These are phyloP conservation scores for Aaosphaeria arxii DNA, from an alignment of 2,329 filamentous ascomycete genomes.

Conservation along the genomic window DNA sequence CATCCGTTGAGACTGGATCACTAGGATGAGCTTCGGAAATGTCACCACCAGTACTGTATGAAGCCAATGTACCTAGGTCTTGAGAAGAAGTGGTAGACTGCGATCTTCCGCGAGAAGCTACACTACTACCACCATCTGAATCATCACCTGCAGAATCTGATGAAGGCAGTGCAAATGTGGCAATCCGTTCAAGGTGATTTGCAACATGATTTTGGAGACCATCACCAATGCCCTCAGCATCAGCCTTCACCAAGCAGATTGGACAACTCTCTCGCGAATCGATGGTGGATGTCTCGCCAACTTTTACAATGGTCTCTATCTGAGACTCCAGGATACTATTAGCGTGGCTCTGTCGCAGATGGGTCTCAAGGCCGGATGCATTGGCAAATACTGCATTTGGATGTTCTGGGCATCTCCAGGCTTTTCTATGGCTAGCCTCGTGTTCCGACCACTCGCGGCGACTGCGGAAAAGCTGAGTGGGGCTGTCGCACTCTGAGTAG, in stretches of 20 bases:
- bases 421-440: conserved; percentile 35
- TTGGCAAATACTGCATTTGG: conserved; percentile 24
- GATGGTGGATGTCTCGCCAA: conserved; percentile 30
- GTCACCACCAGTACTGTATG: too few relatives aligned
- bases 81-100: conserved; percentile 15
- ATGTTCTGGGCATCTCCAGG: conserved; percentile 36
- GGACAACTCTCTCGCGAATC: conserved; percentile 31
- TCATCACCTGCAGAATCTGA: conserved; percentile 19
- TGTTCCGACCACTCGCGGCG: conserved; percentile 37
- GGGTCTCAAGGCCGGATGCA: conserved; percentile 20
- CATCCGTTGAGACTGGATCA: not conserved
- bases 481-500: conserved; percentile 25
- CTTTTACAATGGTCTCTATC: conserved; percentile 24
- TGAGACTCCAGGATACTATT: conserved; percentile 27
- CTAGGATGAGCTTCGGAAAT: too few relatives aligned
- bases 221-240: conserved; percentile 16
- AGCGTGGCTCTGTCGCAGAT: conserved; percentile 25
- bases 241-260: conserved; percentile 24
- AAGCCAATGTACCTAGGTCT: not conserved
- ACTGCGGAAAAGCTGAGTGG: conserved; percentile 32
- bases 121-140: conserved; percentile 26
- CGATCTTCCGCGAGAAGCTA: conserved; percentile 24
- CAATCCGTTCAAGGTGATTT: conserved; percentile 35
- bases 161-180: conserved; percentile 31
- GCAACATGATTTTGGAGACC: conserved; percentile 34